A percentile compares a stretch with the other conserved stretches of the same genome.
Conservation (phyloP, 257 asterid species). For the Coffea eugenioides region DNA sequence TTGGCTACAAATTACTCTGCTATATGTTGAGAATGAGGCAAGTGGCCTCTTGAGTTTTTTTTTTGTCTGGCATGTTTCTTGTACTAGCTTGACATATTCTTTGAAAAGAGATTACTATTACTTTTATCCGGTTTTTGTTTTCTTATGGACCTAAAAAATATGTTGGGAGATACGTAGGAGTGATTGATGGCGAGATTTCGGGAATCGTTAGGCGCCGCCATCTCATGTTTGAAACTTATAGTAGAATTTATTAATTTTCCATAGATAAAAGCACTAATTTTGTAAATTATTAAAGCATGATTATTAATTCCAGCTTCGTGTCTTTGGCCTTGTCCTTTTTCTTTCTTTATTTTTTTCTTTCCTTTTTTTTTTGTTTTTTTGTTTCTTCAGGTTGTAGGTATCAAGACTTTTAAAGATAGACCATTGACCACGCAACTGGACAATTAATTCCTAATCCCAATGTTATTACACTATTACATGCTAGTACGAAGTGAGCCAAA, state of each 20-base stretch:
- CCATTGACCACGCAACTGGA: conserved; percentile 10
- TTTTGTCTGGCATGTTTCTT: conserved; percentile 11
- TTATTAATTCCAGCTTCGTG: not conserved
- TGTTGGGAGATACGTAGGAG: conserved; percentile 27
- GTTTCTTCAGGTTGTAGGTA: not conserved
- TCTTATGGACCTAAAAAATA: not conserved
- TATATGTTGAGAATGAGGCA: conserved; percentile 3
- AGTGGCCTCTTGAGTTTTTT: not conserved
- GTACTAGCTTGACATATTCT: not conserved
- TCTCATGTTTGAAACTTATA: conserved; percentile 1
- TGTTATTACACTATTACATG: not conserved
- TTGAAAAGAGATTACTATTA: not conserved
- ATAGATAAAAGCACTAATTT: too few species aligned
- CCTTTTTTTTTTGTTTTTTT: not conserved
- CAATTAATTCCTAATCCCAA: not conserved
- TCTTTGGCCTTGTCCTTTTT: not conserved
- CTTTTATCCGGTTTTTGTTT: not conserved
- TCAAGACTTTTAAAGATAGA: conserved; percentile 1
- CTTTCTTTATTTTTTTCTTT: too few species aligned
- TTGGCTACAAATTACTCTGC: not conserved
- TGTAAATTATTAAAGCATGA: too few species aligned
- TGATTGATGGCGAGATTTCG: conserved; percentile 57
- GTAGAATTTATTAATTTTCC: not conserved
- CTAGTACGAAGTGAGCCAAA: not conserved
- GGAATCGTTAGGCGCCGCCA: conserved; percentile 53